Evolutionary conservation across 108 stramenopile species (phyloP), one percentile per base, ranked within the genome.

Genomic region (Cyclotella kingstonii): DNA sequence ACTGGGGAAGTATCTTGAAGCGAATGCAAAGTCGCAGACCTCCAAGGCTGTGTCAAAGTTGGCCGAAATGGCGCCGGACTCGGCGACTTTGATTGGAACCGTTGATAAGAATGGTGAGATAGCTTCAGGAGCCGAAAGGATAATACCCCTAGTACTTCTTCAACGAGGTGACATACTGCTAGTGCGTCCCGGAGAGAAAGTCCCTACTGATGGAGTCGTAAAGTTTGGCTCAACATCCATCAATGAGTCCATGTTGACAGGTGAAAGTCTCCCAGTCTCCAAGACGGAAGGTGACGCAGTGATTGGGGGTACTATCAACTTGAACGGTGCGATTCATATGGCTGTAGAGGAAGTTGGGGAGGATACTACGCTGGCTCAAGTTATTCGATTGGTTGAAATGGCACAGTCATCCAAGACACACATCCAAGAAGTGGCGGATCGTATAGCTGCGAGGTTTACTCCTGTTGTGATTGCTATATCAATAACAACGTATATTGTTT

Each of bases 161-260:
- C 77, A 77, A 53, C 41, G 54, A 18, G 86, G 89, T n/a, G 90
- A 93, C 66, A 28, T 87, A 3, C 23, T 92, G 33, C 70, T 86
- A 19, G 81, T 96, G 14, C 56, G 83, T 19, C 87, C 84, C 0
- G 89, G 91, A 38, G 82, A 79, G 29, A 78, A 81, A 44, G 56
- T 94, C 1, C 95, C 95, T 1, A 80, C 86, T 5, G 95, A 96
- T 53, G 92, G 90, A 19, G 70, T 28, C 26, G 85, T 96, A 5
- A 48, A 91, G 18, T 50, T 73, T 40, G 98, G 98, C 26, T 66
- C 78, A 28, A 75, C 80, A 21, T 75, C 81, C 18, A 80, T 95
- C 11, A 87, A 93, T 69, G 93, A 94, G 76, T 66, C 77, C n/a
- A 87, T 88, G 76, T 67, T 94, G 23, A 90, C 92, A 21, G 93